These are phyloP conservation scores for Fraxinus paxiana DNA, from an alignment of 305 asterid genomes.

Conservation along the genomic window DNA sequence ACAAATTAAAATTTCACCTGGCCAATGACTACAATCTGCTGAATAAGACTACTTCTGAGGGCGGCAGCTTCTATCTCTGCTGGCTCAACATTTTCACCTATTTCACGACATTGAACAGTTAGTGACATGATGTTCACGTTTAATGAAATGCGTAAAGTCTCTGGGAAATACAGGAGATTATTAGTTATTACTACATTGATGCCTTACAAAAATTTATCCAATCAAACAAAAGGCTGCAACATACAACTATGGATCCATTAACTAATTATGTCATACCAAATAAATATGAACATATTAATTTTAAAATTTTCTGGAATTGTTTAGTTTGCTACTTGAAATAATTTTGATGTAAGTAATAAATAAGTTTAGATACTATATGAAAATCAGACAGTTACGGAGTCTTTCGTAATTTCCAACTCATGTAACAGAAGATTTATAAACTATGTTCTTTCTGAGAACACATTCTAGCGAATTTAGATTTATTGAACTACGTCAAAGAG, in stretches of 20 bases:
- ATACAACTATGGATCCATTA: background rate
- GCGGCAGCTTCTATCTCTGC: conserved; percentile 93
- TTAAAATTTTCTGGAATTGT: background rate
- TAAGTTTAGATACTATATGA: background rate
- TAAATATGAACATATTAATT: background rate
- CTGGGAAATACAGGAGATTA: background rate
- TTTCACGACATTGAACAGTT: conserved; percentile 7
- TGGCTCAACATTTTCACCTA: conserved; percentile 96
- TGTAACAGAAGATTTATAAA: background rate
- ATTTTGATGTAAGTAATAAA: background rate
- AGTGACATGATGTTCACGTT: background rate
- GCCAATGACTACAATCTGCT: conserved; percentile 84
- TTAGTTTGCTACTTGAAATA: background rate
- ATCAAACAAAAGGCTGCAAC: background rate
- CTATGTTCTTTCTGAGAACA: background rate
- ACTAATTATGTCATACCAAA: conserved; percentile 2
- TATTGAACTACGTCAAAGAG: background rate
- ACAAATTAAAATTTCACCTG: conserved; percentile 46
- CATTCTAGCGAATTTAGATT: background rate
- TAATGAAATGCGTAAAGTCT: background rate
- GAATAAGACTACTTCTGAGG: conserved; percentile 71
- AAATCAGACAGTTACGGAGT: background rate
- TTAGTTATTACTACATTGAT: background rate
- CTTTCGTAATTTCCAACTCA: background rate
- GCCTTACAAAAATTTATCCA: background rate